A percentile compares a stretch with the other conserved stretches of the same genome.
Conservation (phyloP, 2,329 filamentous ascomycete species). For the Neopestalotiopsis rosae region DNA sequence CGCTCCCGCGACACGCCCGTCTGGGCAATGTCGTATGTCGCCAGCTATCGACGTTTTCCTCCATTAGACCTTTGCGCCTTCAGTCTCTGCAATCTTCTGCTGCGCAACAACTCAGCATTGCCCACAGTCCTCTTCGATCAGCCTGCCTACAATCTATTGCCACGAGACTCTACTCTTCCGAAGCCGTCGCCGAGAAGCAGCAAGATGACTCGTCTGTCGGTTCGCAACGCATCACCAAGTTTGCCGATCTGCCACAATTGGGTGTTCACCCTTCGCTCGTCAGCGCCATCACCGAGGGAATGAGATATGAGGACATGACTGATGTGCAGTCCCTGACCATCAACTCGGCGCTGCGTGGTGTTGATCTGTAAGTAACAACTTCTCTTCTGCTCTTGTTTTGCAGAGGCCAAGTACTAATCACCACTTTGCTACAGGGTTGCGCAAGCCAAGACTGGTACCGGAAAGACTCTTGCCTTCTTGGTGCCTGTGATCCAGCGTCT, state of each 20-base stretch:
- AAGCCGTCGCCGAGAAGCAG: constrained; percentile 13
- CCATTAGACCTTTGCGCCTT: constrained; percentile 16
- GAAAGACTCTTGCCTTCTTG: constrained; percentile 94
- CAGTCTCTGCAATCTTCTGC: constrained; percentile 16
- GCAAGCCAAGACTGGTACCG: constrained; percentile 95
- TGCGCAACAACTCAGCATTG: constrained; percentile 10
- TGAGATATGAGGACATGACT: constrained; percentile 87
- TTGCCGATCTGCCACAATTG: constrained; percentile 48
- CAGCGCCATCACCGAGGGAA: constrained; percentile 69
- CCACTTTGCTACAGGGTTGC: constrained; percentile 65
- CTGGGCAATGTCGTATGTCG: constrained; percentile 20
- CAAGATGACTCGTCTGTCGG: constrained; percentile 5
- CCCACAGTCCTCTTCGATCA: neutral
- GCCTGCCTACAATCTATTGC: neutral
- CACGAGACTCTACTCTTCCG: constrained; percentile 19
- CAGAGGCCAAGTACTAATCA: neutral
- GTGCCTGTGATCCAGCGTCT: constrained; percentile 85
- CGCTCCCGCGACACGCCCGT: constrained; percentile 22
- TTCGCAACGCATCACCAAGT: constrained; percentile 41
- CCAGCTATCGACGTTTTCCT: constrained; percentile 21
- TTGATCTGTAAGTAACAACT: constrained; percentile 73
- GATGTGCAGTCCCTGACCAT: constrained; percentile 89
- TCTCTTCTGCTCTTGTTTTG: neutral
- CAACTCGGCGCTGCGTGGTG: constrained; percentile 76
- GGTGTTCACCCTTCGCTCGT: constrained; percentile 71